Base-by-base conservation (phyloP, 1,284 basidiomycete genomes). In the Gomphus bonarii region DNA sequence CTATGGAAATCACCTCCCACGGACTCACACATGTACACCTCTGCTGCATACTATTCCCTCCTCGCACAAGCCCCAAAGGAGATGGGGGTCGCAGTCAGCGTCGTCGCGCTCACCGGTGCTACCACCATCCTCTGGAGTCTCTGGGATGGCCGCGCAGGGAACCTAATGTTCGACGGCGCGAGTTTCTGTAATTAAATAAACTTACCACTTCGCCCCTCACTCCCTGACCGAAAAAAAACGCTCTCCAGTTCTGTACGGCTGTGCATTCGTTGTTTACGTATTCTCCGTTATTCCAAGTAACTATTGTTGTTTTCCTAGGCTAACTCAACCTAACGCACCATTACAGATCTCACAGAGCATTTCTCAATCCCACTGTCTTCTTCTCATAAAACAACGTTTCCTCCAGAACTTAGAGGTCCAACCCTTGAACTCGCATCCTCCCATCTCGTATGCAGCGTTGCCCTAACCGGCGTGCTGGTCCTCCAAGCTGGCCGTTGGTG, bases 101-200 rank as follows among this genome's bases (percentile, higher is more conserved):
- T 72, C 16, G 70, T 88, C 43, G 76, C 81, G 36, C 46, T 73
- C 5, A 68, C 83, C 22, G 88, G 87, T 4, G 84, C 73, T 2
- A 67, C 73, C 25, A 84, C 82, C 46, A 80, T 90, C 57, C 71
- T 88, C 18, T 86, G 83, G 82, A 89, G 85, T 67, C 72, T 90
- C 61, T 73, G 79, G 28, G 87, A 91, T 62, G 81, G 85, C 8
- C 71, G 80, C 62, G 88, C 88, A 1, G 85, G 80, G 38, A 91
- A 91, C 68, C 72, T 91, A 64, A 90, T 91, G 88, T 91, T 91
- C 65, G 88, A 91, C 64, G 88, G 88, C 22, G 88, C 83, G 46
- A 89, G 88, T 67, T 83, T 89, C 63, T 86, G 88, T 90, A 61
- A 67, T 35, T 8, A 85, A 73, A 20, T 22, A 25, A 2, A 25